Base-by-base conservation (phyloP, 2,329 filamentous ascomycete species). In the Botrytis elliptica region DNA sequence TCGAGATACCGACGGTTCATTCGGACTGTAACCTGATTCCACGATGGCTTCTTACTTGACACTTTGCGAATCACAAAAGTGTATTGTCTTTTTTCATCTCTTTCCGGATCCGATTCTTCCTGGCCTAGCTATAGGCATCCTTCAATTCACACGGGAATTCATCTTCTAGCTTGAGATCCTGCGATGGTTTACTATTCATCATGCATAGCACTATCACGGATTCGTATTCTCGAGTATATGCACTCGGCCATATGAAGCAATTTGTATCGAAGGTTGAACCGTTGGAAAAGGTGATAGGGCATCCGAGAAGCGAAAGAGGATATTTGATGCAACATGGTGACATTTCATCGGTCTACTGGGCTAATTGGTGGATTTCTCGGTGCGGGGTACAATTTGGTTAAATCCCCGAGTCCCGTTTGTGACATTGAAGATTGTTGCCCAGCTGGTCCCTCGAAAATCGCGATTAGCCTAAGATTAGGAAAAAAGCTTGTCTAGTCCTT, bases 401-500 rank as follows among this genome's bases (percentile, higher is more conserved):
- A 68, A 55, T 66, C 49, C n/a, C 49, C 36, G 49, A 68, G 36
- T 57, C 49, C 36, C 49, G 16, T 69, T 69, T 55, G 22, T 57
- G 49, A 40, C 36, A 69, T n/a, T 33, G 40, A 55, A 67, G 49
- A 57, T 57, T 57, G 49, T 68, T 68, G 66, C 36, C 49, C 66
- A 42, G 66, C 49, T 68, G 49, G 36, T 57, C 29, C 38, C 25
- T 69, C 66, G n/a, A 69, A 29, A 29, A 57, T 57, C 18, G 5
- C 49, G 49, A 57, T 57, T 25, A 42, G 38, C 66, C 66, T 69
- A 42, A 57, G 36, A 42, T 69, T 57, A 57, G 25, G 16, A 8
- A 44, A 59, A 69, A 69, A 57, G 66, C 66, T 69, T 69, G 66
- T 69, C 66, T 42, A 55, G 25, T 42, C 49, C 65, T 22, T 55